Evolutionary conservation across 768 basidiomycete species (phyloP).

Genomic region (Agaricus blazei): DNA sequence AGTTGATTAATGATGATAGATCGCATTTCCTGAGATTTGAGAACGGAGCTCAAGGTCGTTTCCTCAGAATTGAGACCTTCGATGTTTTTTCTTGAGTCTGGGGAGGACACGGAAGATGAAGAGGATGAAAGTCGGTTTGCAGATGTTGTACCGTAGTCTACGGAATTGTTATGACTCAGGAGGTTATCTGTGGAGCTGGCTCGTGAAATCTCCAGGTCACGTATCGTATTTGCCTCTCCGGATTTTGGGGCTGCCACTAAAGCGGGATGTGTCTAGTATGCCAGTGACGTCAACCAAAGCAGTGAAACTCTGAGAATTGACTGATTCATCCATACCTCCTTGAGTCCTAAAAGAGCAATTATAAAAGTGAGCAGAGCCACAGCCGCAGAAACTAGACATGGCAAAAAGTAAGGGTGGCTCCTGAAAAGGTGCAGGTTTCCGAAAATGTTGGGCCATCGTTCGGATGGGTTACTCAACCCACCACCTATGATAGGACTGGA

Average conservation of each 20-base stretch:
- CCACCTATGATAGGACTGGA: conserved; percentile 64
- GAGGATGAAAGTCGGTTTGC: conserved; percentile 2
- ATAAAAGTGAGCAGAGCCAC: conserved; percentile 30
- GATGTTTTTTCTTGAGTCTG: neutral
- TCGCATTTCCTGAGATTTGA: conserved; percentile 24
- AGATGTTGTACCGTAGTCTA: conserved; percentile 13
- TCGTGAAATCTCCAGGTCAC: neutral
- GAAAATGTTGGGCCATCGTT: conserved; percentile 54
- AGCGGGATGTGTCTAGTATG: conserved; percentile 27
- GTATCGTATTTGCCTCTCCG: neutral
- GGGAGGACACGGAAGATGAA: conserved; percentile 8
- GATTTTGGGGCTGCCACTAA: conserved; percentile 13
- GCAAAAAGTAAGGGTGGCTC: conserved; percentile 42
- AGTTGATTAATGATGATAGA: conserved; percentile 26
- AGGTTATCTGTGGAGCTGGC: conserved; percentile 4
- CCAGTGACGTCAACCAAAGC: neutral
- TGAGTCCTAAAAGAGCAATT: conserved; percentile 30
- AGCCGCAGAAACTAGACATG: conserved; percentile 34
- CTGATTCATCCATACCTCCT: conserved; percentile 33
- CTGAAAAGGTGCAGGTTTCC: conserved; percentile 34
- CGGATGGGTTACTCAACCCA: conserved; percentile 51
- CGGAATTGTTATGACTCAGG: neutral
- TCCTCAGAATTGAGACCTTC: conserved; percentile 6
- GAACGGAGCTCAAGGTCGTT: conserved; percentile 16
- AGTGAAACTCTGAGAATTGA: neutral